Base-by-base conservation (phyloP, 495 filamentous ascomycete genomes). In the Penicillium roqueforti region DNA sequence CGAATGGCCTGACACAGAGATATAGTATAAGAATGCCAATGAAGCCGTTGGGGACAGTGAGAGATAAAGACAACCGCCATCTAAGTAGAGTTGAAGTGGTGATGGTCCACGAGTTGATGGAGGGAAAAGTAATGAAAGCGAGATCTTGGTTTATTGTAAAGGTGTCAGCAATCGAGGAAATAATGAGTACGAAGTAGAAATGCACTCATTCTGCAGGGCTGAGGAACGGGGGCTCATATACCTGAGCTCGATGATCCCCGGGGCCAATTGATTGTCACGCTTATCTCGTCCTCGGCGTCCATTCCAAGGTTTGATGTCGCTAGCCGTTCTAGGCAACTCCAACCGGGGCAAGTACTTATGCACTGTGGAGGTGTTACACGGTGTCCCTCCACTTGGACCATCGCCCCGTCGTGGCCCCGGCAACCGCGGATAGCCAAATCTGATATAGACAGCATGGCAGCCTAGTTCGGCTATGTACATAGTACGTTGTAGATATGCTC, bases 1-100 rank as follows among this genome's bases (percentile, higher is more conserved):
- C 60, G 66, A 22, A 63, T 64, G 43, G 68, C 68, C 47, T 72
- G 69, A 41, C 68, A 69, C 41, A 72, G 61, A 51, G 66, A 67
- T 65, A 72, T 72, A 51, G 68, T 69, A 63, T 72, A 72, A 20
- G 54, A 59, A 56, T 71, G 69, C 26, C 69, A 69, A 58, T 70
- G 68, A 41, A 61, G 66, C 54, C 62, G 68, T 55, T 69, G 59
- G 53, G 69, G 66, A 55, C 65, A 63, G 34, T 63, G 58, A 38
- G 69, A 68, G 47, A 66, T 59, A 61, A 64, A 68, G 47, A 63
- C 62, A 61, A 64, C 56, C 62, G 66, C 69, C 69, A 72, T 72
- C 69, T 68, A 72, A 68, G 61, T 48, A 59, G 38, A 57, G 14
- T 61, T 57, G 53, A 40, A 39, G 56, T 57, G 61, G 63, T 53